phyloP scores from a whole-genome alignment of 768 basidiomycete species.

The Tephrocybe sp. region DNA sequence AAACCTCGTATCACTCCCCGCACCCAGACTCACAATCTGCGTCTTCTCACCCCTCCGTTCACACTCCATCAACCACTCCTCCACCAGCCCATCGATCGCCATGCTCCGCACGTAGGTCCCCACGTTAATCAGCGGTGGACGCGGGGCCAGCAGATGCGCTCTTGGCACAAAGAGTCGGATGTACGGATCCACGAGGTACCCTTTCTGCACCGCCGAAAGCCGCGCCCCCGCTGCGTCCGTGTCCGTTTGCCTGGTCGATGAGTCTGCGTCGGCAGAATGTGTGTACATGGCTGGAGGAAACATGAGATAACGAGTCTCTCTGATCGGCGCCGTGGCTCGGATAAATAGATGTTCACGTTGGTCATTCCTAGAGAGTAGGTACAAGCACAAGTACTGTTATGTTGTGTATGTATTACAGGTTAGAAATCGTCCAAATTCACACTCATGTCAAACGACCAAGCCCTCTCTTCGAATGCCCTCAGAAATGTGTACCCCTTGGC shows the following conservation, averaged over 20 bases:
- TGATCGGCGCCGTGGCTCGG: not conserved
- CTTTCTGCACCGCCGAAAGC: constrained; percentile 76
- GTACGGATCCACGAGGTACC: constrained; percentile 81
- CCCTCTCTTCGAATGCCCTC: constrained; percentile 45
- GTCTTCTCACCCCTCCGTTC: constrained; percentile 38
- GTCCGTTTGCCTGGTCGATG: constrained; percentile 74
- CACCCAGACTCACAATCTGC: constrained; percentile 93
- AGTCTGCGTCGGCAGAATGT: constrained; percentile 42
- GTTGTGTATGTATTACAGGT: too few species aligned
- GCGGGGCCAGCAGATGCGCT: constrained; percentile 53
- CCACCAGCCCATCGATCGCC: constrained; percentile 75
- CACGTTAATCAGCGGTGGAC: constrained; percentile 91
- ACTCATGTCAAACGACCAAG: constrained; percentile 41
- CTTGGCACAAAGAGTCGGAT: constrained; percentile 65
- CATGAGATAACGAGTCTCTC: constrained; percentile 12
- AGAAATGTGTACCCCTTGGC: constrained; percentile 48
- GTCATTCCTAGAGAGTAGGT: too few species aligned
- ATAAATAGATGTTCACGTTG: too few species aligned
- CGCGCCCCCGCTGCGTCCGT: constrained; percentile 81
- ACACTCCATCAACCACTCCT: constrained; percentile 53
- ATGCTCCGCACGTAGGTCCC: constrained; percentile 87
- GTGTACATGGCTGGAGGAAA: constrained; percentile 19
- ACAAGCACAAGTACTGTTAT: not conserved
- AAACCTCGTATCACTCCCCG: constrained; percentile 94
- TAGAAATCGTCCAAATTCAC: constrained; percentile 33